These are phyloP conservation scores for Candida ovalis DNA, from an alignment of 805 yeast species.

Conservation along the genomic window DNA sequence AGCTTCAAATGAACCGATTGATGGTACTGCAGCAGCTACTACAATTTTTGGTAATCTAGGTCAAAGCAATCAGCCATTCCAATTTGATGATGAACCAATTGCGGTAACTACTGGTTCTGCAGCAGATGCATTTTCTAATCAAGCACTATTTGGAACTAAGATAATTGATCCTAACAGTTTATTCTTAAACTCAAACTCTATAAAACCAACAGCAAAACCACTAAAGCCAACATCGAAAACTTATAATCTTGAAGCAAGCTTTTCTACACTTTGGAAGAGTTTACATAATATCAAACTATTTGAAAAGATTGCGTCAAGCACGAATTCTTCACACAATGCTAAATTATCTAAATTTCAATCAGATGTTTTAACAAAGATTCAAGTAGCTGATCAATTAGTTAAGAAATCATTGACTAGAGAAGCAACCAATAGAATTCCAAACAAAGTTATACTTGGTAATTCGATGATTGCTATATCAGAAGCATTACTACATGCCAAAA, in stretches of 20 bases:
- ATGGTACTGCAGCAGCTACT: background rate
- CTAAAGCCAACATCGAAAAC: constrained; percentile 1
- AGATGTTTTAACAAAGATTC: background rate
- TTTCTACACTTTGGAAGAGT: background rate
- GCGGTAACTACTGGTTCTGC: background rate
- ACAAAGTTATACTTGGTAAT: constrained; percentile 57
- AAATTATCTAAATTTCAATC: background rate
- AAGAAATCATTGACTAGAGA: constrained; percentile 44
- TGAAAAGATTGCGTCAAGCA: background rate
- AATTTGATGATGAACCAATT: constrained; percentile 10
- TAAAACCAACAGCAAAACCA: constrained; percentile 1
- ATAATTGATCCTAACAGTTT: constrained; percentile 7
- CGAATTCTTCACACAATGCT: background rate
- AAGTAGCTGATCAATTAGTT: constrained; percentile 33
- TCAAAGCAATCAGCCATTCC: constrained; percentile 11
- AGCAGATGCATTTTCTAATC: background rate
- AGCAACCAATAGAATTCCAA: constrained; percentile 56
- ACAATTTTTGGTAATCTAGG: constrained; percentile 29
- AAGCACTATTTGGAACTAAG: background rate
- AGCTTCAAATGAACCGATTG: too few relatives aligned
- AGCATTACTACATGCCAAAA: constrained; percentile 54
- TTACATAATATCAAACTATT: background rate
- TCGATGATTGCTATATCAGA: constrained; percentile 60
- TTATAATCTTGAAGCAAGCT: constrained; percentile 1
- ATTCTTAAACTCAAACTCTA: constrained; percentile 6